Evolutionary conservation across 768 basidiomycete species (phyloP).

Genomic region (Hericium erinaceus): DNA sequence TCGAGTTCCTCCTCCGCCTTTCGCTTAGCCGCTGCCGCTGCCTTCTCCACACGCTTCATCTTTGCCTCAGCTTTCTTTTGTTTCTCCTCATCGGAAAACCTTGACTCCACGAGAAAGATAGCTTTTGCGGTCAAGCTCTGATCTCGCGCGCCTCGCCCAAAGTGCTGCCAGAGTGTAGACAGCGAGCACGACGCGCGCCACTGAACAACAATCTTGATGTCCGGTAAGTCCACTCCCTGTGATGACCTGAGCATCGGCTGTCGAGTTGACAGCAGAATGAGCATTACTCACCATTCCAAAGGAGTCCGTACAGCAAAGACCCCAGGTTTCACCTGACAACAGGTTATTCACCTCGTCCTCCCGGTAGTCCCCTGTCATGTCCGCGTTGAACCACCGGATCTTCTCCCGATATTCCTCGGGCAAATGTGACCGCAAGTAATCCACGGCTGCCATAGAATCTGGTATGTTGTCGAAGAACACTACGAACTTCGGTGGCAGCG

Average conservation of each 20-base stretch:
- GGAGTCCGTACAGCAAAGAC: slow-evolving; percentile 21
- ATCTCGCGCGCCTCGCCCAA: not conserved
- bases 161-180: not conserved
- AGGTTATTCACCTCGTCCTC: slow-evolving; percentile 11
- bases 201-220: not conserved
- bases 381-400: too few species aligned
- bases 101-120: not conserved
- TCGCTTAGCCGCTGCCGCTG: too few species aligned
- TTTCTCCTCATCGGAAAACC: not conserved
- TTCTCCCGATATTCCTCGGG: too few species aligned
- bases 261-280: not conserved
- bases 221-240: not conserved
- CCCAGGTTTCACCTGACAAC: slow-evolving; percentile 16
- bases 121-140: not conserved
- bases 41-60: too few species aligned
- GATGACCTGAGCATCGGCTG: not conserved
- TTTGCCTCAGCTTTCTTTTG: not conserved
- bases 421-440: slow-evolving; percentile 14
- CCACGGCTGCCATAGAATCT: slow-evolving; percentile 20
- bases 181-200: not conserved
- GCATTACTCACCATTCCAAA: slow-evolving; percentile 26
- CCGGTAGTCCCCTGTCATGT: slow-evolving; percentile 5
- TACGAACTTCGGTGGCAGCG: slow-evolving; percentile 13
- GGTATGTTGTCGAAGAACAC: slow-evolving; percentile 18
- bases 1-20: too few species aligned